Conservation (phyloP, 2,329 filamentous ascomycete genomes). For the Fusarium algeriense region DNA sequence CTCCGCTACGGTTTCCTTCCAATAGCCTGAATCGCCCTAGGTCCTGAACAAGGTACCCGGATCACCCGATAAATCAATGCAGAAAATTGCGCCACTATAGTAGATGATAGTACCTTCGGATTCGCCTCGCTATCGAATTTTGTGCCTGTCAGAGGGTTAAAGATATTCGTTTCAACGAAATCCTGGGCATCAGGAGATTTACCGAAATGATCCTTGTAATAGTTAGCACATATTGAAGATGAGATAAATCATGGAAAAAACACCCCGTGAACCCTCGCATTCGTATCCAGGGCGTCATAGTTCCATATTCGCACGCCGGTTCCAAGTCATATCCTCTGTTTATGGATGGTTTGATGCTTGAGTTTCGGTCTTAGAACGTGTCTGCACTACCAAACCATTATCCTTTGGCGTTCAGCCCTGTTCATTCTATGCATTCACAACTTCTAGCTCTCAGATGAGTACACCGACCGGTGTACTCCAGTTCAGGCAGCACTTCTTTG, state of each 20-base stretch:
- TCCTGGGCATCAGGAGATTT: too few species aligned
- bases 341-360: neutral
- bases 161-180: too few species aligned
- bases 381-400: neutral
- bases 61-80: slow-evolving; percentile 81
- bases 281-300: neutral
- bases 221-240: too few species aligned
- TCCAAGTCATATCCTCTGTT: neutral
- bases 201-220: too few species aligned
- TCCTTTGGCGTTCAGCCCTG: neutral
- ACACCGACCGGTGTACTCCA: neutral
- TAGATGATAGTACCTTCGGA: slow-evolving; percentile 83
- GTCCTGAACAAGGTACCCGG: slow-evolving; percentile 45
- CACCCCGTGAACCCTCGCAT: neutral
- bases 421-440: neutral
- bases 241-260: neutral
- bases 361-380: neutral
- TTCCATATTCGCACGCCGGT: neutral
- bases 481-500: neutral
- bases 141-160: slow-evolving; percentile 76
- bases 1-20: too few species aligned
- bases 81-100: slow-evolving; percentile 83
- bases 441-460: neutral
- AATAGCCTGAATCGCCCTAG: too few species aligned
- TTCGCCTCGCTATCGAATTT: slow-evolving; percentile 83